Base-by-base conservation (phyloP, 345 rosid genomes). In the Citrus glauca region DNA sequence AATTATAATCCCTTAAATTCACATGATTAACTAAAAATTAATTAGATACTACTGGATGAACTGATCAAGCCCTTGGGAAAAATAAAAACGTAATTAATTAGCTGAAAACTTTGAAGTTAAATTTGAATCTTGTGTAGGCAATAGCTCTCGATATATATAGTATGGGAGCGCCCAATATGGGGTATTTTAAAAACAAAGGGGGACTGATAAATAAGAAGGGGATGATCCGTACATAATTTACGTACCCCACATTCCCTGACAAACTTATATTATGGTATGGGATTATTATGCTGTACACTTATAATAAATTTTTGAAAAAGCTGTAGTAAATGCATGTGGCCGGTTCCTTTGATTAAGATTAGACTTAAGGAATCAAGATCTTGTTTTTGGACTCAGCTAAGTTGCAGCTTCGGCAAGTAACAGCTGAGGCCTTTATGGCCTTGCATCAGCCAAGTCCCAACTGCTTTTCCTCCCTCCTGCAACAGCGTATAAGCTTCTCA, bases 231-330 rank as follows among this genome's bases (percentile, higher is more conserved):
- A 84, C 90, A 78, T 69, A 71, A 55, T 2, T 78, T 32, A 80
- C 63, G 86, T 82, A 82, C 86, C 85, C 89, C 91, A 82, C 86
- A 86, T 87, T 90, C 91, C 82, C 91, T 83, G 93, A 86, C 90
- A 86, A 84, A 66, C 79, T 73, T 75, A 75, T 2, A 42, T 13
- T 66, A 66, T 71, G 80, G 32, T 53, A 56, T 17, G 48, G 68
- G 50, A 33, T 30, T 3, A 45, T 45, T 45, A 45, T 45, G 50
- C 14, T 62, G 45, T 42, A 60, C 62, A 59, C 72, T 28, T 45
- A 13, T 1, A 11, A 2, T 42, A 45, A 45, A 17, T 45, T 13
- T 45, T 45, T 45, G 25, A 20, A 38, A 16, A 19, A 40, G 14
- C 2, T n/a, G 25, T 4, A 5, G 2, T 38, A 7, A 19, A 2